These are phyloP conservation scores for Aotearoamyces nothofagi DNA, from an alignment of 2,329 filamentous ascomycete species.

Conservation along the genomic window DNA sequence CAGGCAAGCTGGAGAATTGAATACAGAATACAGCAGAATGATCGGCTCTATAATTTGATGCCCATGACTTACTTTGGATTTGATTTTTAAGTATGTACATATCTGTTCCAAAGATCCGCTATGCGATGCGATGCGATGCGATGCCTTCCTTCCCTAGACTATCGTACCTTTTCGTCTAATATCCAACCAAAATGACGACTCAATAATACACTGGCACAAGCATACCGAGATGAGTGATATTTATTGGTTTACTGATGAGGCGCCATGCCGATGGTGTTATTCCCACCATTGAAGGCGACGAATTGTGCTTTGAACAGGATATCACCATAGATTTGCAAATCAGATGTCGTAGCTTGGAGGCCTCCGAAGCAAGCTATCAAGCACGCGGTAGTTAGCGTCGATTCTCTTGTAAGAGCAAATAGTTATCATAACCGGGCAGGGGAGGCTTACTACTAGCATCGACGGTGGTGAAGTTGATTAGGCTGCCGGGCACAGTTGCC, in stretches of 20 bases:
- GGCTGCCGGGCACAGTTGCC: background rate
- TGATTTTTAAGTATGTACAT: too few species aligned
- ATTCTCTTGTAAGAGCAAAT: constrained; percentile 26
- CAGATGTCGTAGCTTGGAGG: constrained; percentile 24
- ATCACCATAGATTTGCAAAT: constrained; percentile 37
- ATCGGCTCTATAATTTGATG: too few species aligned
- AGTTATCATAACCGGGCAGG: constrained; percentile 19
- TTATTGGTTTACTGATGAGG: constrained; percentile 12
- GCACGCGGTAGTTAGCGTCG: constrained; percentile 4
- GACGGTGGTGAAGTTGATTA: constrained; percentile 1
- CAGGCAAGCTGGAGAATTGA: too few species aligned
- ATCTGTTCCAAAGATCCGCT: too few species aligned
- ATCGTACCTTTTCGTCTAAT: too few species aligned
- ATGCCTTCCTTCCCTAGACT: too few species aligned
- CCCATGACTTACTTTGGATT: too few species aligned
- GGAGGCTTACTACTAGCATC: constrained; percentile 1
- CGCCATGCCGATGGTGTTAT: constrained; percentile 37
- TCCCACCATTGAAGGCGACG: constrained; percentile 39
- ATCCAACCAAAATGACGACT: too few species aligned
- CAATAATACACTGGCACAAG: too few species aligned
- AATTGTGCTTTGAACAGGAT: constrained; percentile 48
- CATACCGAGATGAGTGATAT: constrained; percentile 5
- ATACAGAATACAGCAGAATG: too few species aligned
- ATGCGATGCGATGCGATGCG: too few species aligned
- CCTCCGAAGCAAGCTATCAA: constrained; percentile 47